Evolutionary conservation across 208 protist species (phyloP), one percentile per base, ranked within the genome.

Genomic region (Trypanosoma lewisi): DNA sequence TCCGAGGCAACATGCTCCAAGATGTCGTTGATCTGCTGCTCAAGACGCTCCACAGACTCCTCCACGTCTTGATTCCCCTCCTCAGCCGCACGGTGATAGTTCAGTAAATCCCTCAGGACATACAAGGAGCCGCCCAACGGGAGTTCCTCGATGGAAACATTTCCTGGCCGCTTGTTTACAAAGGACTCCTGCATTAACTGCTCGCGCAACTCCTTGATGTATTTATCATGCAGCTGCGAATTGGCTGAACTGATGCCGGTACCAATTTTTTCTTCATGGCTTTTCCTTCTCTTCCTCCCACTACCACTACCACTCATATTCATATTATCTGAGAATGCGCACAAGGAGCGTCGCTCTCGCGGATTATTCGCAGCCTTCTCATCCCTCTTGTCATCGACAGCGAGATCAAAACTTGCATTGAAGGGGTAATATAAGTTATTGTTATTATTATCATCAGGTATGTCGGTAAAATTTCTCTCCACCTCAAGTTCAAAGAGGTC

Each of bases 351-450:
- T n/a, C n/a, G n/a, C n/a, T n/a, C n/a, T n/a, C 3, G 17, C 5
- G 42, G 42, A 14, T 14, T 21, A 14, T 4, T 23, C 42, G 2
- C 42, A 7, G 14, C 42, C 16, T 21, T n/a, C 14, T 34, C 56
- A 14, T 36, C 42, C 9, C 25, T 21, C 23, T 36, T 51, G 2
- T 19, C 41, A 27, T 58, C 57, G 4, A 68, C 41, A 14, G 75
- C n/a, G n/a, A 47, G 72, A 14, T 75, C 70, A 47, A 73, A 78
- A 52, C 72, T 88, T 56, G 0, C 52, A 34, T 78, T 82, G 70
- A 83, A 89, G 2, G 83, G 81, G 56, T 94, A 88, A 63, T 87
- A 87, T 4, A 86, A 56, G 63, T 78, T 81, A 6, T 75, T 78
- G 12, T 73, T 63, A 55, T 86, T 84, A 63, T 78, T 81, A 6